Base-by-base conservation (phyloP, 116 monocot species). In the Iris pallida region DNA sequence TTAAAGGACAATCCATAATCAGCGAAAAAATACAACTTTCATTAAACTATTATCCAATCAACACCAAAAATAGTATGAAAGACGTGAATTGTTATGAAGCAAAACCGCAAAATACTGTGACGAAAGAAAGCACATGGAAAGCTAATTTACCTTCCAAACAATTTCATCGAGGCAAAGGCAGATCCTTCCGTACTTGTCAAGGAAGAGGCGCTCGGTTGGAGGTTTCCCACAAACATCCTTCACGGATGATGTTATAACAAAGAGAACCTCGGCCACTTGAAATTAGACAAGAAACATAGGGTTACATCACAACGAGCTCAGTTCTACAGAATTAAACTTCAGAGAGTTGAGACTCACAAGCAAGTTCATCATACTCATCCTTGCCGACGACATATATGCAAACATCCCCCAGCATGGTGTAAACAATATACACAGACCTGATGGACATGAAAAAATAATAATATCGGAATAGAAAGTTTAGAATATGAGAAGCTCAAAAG, bases 361-460 rank as follows among this genome's bases (percentile, higher is more conserved):
- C 91, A 80, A 95, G 95, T 66, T 95, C 95, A 65, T 95, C 95
- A 71, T 95, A 95, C 63, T 95, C 91, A 81, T 95, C 95, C 82
- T 95, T 95, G 74, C 95, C 91, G 61, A 95, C 88, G 56, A 86
- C 84, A 73, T 91, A 95, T n/a, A 95, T 72, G 78, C 91, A 89
- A 63, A 95, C 84, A 80, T 95, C 95, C 47, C 95, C 95, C 61
- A 91, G 77, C 80, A 89, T 76, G 48, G 91, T 89, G 54, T 95
- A 91, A 7, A 95, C 91, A 71, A 91, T 84, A 62, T 88, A 95
- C 6, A 95, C 95, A 6, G 91, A 95, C 75, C 95, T 95, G 81
- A 63, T 68, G 63, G 52, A 47, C 4, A 47, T 19, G 0, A 15
- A 57, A 8, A 58, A 19, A 65, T 45, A 13, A 11, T 43, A 59